Conservation (phyloP, 73 alveolate species). For the Paramecium sonneborni region DNA sequence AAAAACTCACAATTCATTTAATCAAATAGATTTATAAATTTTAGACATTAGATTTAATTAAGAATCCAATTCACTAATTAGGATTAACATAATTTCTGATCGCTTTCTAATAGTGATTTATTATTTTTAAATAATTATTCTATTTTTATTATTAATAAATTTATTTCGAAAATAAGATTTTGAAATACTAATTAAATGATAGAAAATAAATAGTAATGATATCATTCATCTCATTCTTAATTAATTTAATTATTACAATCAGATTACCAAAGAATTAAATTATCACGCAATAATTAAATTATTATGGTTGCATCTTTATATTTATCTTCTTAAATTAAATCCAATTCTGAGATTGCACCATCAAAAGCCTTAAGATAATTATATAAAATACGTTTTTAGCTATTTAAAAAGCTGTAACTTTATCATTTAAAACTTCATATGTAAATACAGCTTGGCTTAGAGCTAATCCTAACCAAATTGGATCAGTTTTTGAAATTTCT, state of each 20-base stretch:
- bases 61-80: no score
- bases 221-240: conserved; percentile 10
- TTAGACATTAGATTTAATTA: no score
- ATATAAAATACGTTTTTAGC: conserved; percentile 58
- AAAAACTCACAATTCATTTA: no score
- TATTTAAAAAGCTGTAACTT: conserved; percentile 74
- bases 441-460: conserved; percentile 86
- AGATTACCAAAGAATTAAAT: conserved; percentile 71
- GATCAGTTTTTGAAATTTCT: conserved; percentile 80
- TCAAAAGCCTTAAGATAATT: conserved; percentile 62
- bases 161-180: no score
- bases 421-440: conserved; percentile 83
- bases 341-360: conserved; percentile 79
- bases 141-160: no score
- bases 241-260: conserved; percentile 66
- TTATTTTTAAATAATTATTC: no score
- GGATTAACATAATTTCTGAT: no score
- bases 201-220: not conserved
- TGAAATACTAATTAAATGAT: no score
- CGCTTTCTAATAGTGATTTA: no score
- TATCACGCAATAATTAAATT: conserved; percentile 72
- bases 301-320: conserved; percentile 74
- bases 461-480: conserved; percentile 87
- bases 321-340: conserved; percentile 70
- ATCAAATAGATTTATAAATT: no score